A percentile compares a stretch with the other conserved stretches of the same genome.
These are phyloP conservation scores for Microdochium paspali DNA, from an alignment of 2,329 filamentous ascomycete genomes.

Conservation along the genomic window DNA sequence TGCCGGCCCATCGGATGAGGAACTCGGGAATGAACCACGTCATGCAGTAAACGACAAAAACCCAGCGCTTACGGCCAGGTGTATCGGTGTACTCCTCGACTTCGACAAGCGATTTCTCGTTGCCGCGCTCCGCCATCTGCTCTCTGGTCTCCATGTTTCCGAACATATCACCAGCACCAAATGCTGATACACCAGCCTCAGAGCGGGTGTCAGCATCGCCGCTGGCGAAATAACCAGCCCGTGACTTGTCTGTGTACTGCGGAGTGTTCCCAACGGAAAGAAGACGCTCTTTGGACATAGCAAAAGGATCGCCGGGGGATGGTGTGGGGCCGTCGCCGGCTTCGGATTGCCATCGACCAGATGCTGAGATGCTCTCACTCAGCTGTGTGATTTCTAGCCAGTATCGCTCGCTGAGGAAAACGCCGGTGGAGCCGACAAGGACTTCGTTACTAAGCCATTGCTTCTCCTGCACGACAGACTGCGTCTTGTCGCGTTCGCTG, in stretches of 20 bases:
- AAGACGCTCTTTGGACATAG: slow-evolving; percentile 52
- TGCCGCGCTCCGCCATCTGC: slow-evolving; percentile 90
- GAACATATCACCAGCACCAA: slow-evolving; percentile 95
- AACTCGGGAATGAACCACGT: slow-evolving; percentile 89
- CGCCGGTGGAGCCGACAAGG: slow-evolving; percentile 79
- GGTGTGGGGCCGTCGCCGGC: slow-evolving; percentile 53
- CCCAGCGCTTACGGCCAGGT: slow-evolving; percentile 79
- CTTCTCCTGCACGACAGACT: slow-evolving; percentile 84
- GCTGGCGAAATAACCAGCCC: slow-evolving; percentile 70
- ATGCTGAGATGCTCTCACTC: slow-evolving; percentile 48
- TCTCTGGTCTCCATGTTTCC: slow-evolving; percentile 89
- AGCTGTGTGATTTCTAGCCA: slow-evolving; percentile 86
- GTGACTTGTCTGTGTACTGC: slow-evolving; percentile 65
- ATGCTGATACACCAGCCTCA: slow-evolving; percentile 84
- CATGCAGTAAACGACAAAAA: slow-evolving; percentile 71
- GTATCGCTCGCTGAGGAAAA: slow-evolving; percentile 91
- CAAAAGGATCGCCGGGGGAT: slow-evolving; percentile 49
- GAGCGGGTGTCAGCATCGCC: slow-evolving; percentile 78
- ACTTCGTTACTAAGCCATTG: slow-evolving; percentile 91
- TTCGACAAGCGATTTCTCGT: slow-evolving; percentile 81
- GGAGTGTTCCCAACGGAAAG: slow-evolving; percentile 42
- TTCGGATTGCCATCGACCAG: slow-evolving; percentile 48
- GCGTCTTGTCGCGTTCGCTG: slow-evolving; percentile 83
- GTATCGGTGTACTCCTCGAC: slow-evolving; percentile 78
- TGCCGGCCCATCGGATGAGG: slow-evolving; percentile 62